A percentile compares a stretch with the other conserved stretches of the same genome.
Conservation (phyloP, 441 rosid species). For the Kokia cookei region DNA sequence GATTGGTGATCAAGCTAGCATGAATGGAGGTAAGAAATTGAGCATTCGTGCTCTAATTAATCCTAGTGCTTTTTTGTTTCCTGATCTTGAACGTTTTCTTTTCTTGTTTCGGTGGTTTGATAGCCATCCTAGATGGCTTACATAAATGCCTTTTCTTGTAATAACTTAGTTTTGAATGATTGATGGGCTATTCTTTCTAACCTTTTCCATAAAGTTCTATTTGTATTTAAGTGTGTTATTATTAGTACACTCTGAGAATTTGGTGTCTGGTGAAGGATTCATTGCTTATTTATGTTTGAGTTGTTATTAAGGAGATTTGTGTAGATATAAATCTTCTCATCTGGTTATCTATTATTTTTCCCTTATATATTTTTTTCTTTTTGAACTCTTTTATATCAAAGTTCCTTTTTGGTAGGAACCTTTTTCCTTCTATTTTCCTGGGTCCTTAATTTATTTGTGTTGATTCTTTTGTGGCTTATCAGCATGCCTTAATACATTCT, state of each 20-base stretch:
- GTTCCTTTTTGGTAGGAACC: neutral
- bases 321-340: neutral
- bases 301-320: neutral
- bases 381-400: neutral
- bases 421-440: neutral
- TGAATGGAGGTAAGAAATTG: conserved; percentile 59
- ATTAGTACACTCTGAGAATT: neutral
- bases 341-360: neutral
- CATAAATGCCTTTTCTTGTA: neutral
- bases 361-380: neutral
- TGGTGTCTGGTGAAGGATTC: neutral
- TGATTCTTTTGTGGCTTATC: neutral
- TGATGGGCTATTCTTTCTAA: neutral
- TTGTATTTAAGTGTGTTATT: neutral
- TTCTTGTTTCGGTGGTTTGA: neutral
- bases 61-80: neutral
- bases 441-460: neutral
- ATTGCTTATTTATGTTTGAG: neutral
- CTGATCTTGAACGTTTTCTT: neutral
- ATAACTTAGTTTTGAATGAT: neutral
- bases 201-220: neutral
- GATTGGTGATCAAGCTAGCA: conserved; percentile 55
- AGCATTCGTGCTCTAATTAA: neutral
- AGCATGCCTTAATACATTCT: neutral
- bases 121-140: neutral